Conservation (phyloP, 176 grass and related monocot genomes). For the Secale cereale region DNA sequence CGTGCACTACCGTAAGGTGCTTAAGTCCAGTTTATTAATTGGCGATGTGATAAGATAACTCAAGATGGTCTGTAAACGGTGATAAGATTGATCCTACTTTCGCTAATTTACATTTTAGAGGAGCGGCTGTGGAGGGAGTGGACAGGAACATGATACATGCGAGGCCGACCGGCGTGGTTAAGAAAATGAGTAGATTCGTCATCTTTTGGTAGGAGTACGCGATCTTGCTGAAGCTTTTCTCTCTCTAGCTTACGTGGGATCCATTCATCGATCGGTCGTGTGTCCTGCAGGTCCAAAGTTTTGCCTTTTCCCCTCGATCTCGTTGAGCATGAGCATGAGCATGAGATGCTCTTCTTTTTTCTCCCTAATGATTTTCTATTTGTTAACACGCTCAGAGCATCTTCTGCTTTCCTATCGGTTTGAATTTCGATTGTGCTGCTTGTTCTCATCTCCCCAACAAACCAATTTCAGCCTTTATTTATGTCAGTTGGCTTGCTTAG, state of each 20-base stretch:
- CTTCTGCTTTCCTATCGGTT: background rate
- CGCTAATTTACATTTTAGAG: background rate
- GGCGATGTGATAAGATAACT: background rate
- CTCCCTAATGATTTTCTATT: background rate
- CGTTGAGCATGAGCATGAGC: background rate
- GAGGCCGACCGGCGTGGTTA: background rate
- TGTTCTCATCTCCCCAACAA: background rate
- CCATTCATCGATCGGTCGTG: background rate
- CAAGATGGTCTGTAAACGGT: background rate
- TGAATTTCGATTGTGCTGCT: background rate
- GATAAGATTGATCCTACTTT: background rate
- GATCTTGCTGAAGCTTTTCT: background rate
- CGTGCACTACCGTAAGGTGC: background rate
- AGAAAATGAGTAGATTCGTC: background rate
- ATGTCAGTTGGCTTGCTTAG: too few species aligned
- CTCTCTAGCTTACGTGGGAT: background rate
- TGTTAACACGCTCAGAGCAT: background rate
- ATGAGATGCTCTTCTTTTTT: background rate
- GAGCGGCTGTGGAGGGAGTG: background rate
- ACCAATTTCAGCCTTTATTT: background rate
- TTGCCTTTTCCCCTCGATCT: slow-evolving; percentile 17
- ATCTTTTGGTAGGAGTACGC: slow-evolving; percentile 9
- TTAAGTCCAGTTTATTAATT: background rate
- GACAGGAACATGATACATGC: background rate
- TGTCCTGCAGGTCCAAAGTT: background rate